Conservation (phyloP, 1,139 yeast genomes). For the Hyphopichia wangnamkhiaoensis region DNA sequence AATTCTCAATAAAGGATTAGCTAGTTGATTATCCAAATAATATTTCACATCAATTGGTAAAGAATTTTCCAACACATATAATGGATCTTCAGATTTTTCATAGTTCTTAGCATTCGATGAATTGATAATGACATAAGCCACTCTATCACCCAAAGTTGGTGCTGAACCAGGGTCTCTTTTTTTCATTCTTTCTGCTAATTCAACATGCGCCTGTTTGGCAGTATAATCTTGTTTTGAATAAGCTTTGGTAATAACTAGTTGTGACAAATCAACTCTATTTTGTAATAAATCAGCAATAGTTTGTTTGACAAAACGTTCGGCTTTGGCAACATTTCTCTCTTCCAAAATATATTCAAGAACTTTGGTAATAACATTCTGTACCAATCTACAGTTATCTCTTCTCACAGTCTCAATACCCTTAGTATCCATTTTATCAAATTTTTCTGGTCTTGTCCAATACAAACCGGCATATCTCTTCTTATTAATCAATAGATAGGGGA, state of each 20-base stretch:
- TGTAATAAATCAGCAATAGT: constrained; percentile 90
- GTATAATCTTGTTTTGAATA: constrained; percentile 88
- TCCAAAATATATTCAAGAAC: constrained; percentile 84
- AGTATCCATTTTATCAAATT: constrained; percentile 95
- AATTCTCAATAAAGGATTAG: constrained; percentile 90
- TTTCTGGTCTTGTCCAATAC: constrained; percentile 90
- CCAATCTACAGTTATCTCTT: constrained; percentile 94
- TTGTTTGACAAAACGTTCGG: constrained; percentile 79
- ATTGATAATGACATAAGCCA: constrained; percentile 91
- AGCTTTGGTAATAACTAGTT: constrained; percentile 91
- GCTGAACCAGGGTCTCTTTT: constrained; percentile 98
- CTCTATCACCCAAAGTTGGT: constrained; percentile 96
- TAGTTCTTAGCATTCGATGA: constrained; percentile 85
- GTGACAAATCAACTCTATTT: constrained; percentile 89
- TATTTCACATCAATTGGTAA: constrained; percentile 94
- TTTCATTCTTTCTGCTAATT: constrained; percentile 91
- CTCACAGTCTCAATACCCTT: constrained; percentile 98
- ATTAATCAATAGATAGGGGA: constrained; percentile 89
- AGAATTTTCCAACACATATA: constrained; percentile 87
- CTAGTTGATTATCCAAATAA: constrained; percentile 87
- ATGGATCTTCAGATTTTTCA: constrained; percentile 96
- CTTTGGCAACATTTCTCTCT: constrained; percentile 86
- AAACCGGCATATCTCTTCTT: constrained; percentile 97
- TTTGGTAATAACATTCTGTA: constrained; percentile 90
- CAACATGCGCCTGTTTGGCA: constrained; percentile 96